Base-by-base conservation (phyloP, 83 land plant genomes). In the Picea mariana region DNA sequence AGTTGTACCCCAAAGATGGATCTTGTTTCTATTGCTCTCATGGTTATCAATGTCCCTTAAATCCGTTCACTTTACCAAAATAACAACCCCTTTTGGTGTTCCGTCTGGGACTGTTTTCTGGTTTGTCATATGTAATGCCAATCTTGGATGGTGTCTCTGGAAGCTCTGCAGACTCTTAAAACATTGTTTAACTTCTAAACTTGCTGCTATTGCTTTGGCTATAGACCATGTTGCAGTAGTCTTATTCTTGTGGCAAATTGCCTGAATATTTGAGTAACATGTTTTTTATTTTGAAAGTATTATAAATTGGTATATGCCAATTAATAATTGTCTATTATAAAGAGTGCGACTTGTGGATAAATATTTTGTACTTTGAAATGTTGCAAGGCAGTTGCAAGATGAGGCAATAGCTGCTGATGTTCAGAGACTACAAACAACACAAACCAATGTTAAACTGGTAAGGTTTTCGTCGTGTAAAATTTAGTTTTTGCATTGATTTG, bases 381-480 rank as follows among this genome's bases (percentile, higher is more conserved):
- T 77, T 38, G 63, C 62, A 59, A 73, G 88, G 92, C 98, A 98
- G 99, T 87, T 98, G 77, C 99, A 98, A 86, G 99, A 98, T 88
- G 99, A 98, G 84, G 97, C 89, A 3, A 85, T 96, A 77, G 81
- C 90, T 59, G 94, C 99, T 63, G 99, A 98, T 87, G 81, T 91
- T 49, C 94, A 96, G 85, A 92, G 99, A 81, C 82, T 98, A 66
- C 90, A 87, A 47, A 90, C 86, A 62, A 96, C 99, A 34, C 96
- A 98, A 85, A 72, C 93, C 55, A 96, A 98, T 86, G 99, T 98
- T 76, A 98, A 98, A 83, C 83, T 92, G 94, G 99, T 98, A 88
- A 11, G 73, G 42, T 79, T 27, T 77, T 67, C 17, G 9, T 67
- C 18, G n/a, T 21, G n/a, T 21, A 12, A 4, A 34, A 76, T 6